These are phyloP conservation scores for Casuarina equisetifolia DNA, from an alignment of 306 rosid species.

Conservation along the genomic window DNA sequence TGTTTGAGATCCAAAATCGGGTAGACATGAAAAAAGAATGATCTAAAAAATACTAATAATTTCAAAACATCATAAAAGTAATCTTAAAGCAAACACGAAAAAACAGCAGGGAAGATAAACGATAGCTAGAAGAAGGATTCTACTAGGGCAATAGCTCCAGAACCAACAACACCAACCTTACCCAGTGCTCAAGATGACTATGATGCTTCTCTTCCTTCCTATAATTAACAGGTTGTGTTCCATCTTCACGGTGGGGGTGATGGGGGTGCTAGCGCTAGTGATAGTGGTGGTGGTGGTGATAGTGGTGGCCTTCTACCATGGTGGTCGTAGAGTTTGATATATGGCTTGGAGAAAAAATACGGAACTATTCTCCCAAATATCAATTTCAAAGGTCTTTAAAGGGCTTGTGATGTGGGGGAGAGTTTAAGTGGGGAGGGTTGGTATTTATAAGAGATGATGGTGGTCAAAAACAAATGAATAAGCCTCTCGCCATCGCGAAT, in stretches of 20 bases:
- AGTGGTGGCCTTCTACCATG: background rate
- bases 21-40: background rate
- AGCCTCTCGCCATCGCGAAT: no score
- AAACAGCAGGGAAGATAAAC: background rate
- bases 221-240: conserved; percentile 21
- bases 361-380: background rate
- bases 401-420: no score
- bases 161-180: conserved; percentile 29
- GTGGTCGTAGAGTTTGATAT: background rate
- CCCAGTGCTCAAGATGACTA: conserved; percentile 37
- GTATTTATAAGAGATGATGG: no score
- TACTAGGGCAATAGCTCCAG: conserved; percentile 45
- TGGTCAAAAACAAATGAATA: no score
- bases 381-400: background rate
- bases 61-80: no score
- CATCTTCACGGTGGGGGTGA: background rate
- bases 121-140: background rate
- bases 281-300: background rate
- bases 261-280: no score
- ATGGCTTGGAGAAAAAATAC: background rate
- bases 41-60: no score
- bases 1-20: no score
- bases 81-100: background rate
- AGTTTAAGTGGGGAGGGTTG: no score
- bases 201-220: conserved; percentile 43